Evolutionary conservation across 345 rosid genomes (phyloP).

Genomic region (Euphorbia tirucalli): DNA sequence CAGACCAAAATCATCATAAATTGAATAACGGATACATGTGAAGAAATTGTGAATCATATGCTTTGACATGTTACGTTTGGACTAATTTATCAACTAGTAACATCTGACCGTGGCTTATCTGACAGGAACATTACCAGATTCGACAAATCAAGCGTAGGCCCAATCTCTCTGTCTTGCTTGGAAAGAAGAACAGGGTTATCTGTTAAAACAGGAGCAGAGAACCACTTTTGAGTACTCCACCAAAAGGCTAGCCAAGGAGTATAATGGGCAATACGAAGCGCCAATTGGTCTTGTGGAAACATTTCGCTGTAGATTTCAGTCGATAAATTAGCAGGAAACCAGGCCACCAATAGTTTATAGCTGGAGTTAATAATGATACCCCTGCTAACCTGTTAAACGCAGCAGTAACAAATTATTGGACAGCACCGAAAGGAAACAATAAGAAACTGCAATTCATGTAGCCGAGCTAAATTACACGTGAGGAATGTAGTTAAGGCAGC

Average conservation of each 20-base stretch:
- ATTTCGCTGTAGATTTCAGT: conserved; percentile 11
- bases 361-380: conserved; percentile 18
- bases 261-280: conserved; percentile 19
- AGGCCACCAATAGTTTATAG: conserved; percentile 11
- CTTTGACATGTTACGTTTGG: too few species aligned
- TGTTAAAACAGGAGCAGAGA: conserved; percentile 3
- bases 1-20: too few species aligned
- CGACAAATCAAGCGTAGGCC: neutral
- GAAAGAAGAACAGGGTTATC: conserved; percentile 2
- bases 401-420: too few species aligned
- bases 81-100: too few species aligned
- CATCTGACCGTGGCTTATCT: too few species aligned
- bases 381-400: conserved; percentile 29
- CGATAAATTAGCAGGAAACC: too few species aligned
- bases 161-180: conserved; percentile 15
- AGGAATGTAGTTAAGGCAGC: conserved; percentile 29
- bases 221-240: conserved; percentile 20
- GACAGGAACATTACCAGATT: too few species aligned
- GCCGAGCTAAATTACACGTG: conserved; percentile 14
- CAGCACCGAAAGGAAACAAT: neutral
- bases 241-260: conserved; percentile 2
- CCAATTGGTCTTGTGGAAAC: conserved; percentile 22
- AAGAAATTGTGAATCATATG: neutral
- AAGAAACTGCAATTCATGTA: neutral
- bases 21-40: too few species aligned